Percentiles rank a stretch among this genome's conserved stretches.
Evolutionary conservation across 306 rosid species (phyloP).

Genomic region (Cyclanthera cordifolia): DNA sequence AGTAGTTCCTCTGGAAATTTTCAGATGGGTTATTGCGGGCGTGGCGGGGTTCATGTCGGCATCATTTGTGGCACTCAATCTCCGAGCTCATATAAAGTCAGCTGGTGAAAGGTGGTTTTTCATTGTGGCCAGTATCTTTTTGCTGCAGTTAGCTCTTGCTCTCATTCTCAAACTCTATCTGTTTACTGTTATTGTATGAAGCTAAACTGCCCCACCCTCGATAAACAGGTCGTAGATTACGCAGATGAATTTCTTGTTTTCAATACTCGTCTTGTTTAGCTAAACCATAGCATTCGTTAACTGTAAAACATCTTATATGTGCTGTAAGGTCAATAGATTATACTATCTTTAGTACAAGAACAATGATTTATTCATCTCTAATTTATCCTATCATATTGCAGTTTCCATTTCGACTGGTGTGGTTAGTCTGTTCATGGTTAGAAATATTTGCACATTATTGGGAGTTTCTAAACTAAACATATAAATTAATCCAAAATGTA

Average conservation of each 20-base stretch:
- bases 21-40: conserved; percentile 80
- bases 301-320: conserved; percentile 5
- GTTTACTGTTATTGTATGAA: conserved; percentile 65
- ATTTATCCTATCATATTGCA: background rate
- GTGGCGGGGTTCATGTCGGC: conserved; percentile 91
- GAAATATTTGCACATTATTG: too few species aligned
- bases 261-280: background rate
- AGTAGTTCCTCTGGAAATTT: conserved; percentile 59
- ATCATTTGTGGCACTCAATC: conserved; percentile 80
- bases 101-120: conserved; percentile 91
- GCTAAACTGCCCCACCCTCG: conserved; percentile 13
- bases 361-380: background rate
- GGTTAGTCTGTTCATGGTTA: too few species aligned
- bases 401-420: conserved; percentile 2
- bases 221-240: conserved; percentile 30
- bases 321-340: background rate
- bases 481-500: too few species aligned
- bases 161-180: conserved; percentile 65
- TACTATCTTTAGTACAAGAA: background rate
- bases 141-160: conserved; percentile 81
- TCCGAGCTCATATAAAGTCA: conserved; percentile 73
- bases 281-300: conserved; percentile 9
- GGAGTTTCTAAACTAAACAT: too few species aligned
- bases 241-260: background rate
- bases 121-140: conserved; percentile 79